phyloP scores from a whole-genome alignment of 441 rosid species.

The Erodium trifolium region DNA sequence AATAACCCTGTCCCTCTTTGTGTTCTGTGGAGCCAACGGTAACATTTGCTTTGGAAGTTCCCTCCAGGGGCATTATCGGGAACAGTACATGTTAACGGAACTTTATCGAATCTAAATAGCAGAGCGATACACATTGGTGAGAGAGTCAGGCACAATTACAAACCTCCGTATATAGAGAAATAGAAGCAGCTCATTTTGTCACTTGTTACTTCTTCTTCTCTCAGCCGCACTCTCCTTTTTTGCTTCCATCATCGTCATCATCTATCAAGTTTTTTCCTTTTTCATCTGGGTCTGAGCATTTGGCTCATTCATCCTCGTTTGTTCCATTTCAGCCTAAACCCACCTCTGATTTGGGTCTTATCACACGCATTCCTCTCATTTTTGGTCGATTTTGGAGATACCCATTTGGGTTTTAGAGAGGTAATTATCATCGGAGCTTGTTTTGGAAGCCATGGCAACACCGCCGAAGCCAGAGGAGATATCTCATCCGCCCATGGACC shows the following conservation, averaged over 20 bases:
- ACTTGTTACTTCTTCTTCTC: too few species aligned
- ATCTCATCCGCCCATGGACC: constrained; percentile 87
- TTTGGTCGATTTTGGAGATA: constrained; percentile 27
- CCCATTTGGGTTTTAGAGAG: constrained; percentile 22
- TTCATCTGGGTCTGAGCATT: constrained; percentile 3
- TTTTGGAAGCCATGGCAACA: constrained; percentile 52
- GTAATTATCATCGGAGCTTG: too few species aligned
- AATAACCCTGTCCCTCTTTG: constrained; percentile 1
- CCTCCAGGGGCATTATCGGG: constrained; percentile 57
- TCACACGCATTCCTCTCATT: background rate
- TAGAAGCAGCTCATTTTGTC: background rate
- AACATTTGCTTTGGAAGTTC: constrained; percentile 58
- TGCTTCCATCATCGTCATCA: background rate
- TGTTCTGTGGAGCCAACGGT: constrained; percentile 52
- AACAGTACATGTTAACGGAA: constrained; percentile 42
- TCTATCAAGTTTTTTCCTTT: background rate
- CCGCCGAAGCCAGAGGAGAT: constrained; percentile 80
- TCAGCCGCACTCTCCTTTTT: background rate
- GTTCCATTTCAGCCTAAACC: constrained; percentile 16
- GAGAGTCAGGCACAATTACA: too few species aligned
- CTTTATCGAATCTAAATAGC: constrained; percentile 21
- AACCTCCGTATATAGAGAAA: background rate
- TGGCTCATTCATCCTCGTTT: constrained; percentile 14
- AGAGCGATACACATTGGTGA: background rate
- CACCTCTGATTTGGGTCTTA: constrained; percentile 5